A percentile compares a stretch with the other conserved stretches of the same genome.
Conservation (phyloP, 148 eudicot genomes). For the Rhododendron vialii region DNA sequence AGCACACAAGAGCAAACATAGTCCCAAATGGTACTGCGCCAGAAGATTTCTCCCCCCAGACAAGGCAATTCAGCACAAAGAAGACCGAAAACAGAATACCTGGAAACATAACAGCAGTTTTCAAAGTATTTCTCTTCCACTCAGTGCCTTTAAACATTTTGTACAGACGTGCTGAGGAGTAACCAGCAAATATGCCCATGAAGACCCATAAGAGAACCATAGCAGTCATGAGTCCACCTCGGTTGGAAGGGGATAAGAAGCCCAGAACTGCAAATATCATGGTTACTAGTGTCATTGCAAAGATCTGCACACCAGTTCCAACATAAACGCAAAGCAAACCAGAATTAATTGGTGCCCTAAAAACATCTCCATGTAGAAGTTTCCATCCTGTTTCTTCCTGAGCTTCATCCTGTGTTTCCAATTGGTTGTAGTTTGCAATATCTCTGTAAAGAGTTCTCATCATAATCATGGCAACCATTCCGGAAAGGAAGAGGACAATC, state of each 20-base stretch:
- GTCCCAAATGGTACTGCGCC: conserved; percentile 38
- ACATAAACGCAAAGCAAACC: conserved; percentile 39
- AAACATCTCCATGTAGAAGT: conserved; percentile 41
- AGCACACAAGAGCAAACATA: conserved; percentile 27
- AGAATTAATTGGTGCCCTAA: conserved; percentile 34
- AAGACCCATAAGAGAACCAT: conserved; percentile 48
- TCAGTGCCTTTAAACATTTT: conserved; percentile 35
- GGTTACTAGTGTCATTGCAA: conserved; percentile 39
- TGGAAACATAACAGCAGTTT: conserved; percentile 34
- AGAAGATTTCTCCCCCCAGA: conserved; percentile 38
- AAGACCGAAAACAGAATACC: conserved; percentile 24
- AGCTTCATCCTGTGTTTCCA: conserved; percentile 40
- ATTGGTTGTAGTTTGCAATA: conserved; percentile 44
- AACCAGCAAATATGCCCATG: conserved; percentile 41
- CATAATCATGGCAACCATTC: conserved; percentile 50
- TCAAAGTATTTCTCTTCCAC: conserved; percentile 29
- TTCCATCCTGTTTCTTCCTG: conserved; percentile 54
- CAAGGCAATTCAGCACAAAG: conserved; percentile 31
- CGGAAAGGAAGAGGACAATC: conserved; percentile 45
- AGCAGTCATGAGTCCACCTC: conserved; percentile 46
- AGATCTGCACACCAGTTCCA: conserved; percentile 41
- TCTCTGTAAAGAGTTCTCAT: conserved; percentile 44
- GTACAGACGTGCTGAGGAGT: conserved; percentile 29
- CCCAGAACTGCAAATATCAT: conserved; percentile 42
- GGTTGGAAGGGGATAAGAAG: conserved; percentile 41